Evolutionary conservation across 2,329 filamentous ascomycete species (phyloP), one percentile per base, ranked within the genome.

Genomic region (Fusarium odoratissimum): DNA sequence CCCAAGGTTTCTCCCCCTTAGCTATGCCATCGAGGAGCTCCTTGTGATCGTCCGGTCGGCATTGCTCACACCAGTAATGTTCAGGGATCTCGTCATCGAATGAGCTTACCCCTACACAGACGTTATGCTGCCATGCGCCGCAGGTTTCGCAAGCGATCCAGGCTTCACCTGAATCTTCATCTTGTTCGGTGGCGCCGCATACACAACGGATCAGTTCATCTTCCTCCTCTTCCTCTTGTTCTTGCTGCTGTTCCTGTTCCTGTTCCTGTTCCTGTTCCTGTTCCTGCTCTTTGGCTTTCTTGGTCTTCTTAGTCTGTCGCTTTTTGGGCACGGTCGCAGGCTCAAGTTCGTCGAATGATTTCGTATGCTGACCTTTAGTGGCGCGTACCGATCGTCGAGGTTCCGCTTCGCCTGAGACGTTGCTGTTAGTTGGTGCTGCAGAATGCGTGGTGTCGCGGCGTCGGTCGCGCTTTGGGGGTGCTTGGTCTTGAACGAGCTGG

Each of bases 101-200:
- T 51, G 92, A 90, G 77, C 88, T 91, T 80, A 98, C 90, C 59
- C 94, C 94, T 86, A 99, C 94, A 80, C 96, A 99, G 72, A 97
- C 92, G 79, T 98, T 98, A 83, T 99, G 96, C 83, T 99, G 96
- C 96, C 96, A 99, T 45, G 92, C 95, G 54, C 90, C 91, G 82
- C 96, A 99, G 51, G 89, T 90, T 82, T 99, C 96, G 85, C 96
- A 99, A 69, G 93, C 94, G 78, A 99, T 97, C 95, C 97, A 98
- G 58, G 95, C 91, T 76, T 96, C 92, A 74, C 93, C 93, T 19
- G 93, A 91, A 75, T 97, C 93, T 75, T 95, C 93, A 67, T 95
- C 93, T 74, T 95, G 92, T 76, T 93, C 92, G 48, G 93, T 93
- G 66, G 94, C 92, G 75, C 96, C 95, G 79, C 95, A 99, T 55